Conservation (phyloP, 1,284 basidiomycete genomes). For the Pascua guehoae region DNA sequence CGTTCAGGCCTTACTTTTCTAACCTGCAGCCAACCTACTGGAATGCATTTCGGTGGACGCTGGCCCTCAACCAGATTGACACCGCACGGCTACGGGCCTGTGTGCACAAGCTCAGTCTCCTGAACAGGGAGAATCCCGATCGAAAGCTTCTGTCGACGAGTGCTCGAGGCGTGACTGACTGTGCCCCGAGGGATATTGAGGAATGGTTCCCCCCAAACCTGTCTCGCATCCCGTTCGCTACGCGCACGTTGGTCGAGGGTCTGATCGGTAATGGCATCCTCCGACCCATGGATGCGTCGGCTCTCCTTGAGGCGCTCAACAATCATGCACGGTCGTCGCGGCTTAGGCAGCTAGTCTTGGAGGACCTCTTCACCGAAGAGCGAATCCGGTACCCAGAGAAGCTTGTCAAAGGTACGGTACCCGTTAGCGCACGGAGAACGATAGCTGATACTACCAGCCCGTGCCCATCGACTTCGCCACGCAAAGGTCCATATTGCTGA, state of each 20-base stretch:
- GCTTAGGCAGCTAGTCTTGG: conserved; percentile 22
- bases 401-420: conserved; percentile 29
- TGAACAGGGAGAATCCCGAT: conserved; percentile 32
- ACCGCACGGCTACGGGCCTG: conserved; percentile 18
- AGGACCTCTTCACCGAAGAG: conserved; percentile 42
- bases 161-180: not conserved
- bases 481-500: conserved; percentile 4
- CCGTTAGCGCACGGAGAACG: not conserved
- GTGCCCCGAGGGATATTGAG: not conserved
- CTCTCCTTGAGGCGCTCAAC: conserved; percentile 24
- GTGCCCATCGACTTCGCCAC: conserved; percentile 1
- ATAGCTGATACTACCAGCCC: not conserved
- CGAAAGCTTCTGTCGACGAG: conserved; percentile 24
- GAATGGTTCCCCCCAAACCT: conserved; percentile 25
- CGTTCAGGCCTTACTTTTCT: not conserved
- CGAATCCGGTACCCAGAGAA: conserved; percentile 29
- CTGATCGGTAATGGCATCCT: conserved; percentile 44
- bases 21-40: conserved; percentile 34
- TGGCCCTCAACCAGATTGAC: conserved; percentile 20
- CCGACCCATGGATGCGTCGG: conserved; percentile 26
- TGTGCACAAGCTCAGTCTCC: conserved; percentile 16
- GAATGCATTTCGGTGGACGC: conserved; percentile 39
- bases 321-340: conserved; percentile 12
- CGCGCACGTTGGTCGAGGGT: conserved; percentile 43
- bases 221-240: conserved; percentile 26